These are phyloP conservation scores for Aaosphaeria pasadenensis DNA, from an alignment of 2,329 filamentous ascomycete species.

Conservation along the genomic window DNA sequence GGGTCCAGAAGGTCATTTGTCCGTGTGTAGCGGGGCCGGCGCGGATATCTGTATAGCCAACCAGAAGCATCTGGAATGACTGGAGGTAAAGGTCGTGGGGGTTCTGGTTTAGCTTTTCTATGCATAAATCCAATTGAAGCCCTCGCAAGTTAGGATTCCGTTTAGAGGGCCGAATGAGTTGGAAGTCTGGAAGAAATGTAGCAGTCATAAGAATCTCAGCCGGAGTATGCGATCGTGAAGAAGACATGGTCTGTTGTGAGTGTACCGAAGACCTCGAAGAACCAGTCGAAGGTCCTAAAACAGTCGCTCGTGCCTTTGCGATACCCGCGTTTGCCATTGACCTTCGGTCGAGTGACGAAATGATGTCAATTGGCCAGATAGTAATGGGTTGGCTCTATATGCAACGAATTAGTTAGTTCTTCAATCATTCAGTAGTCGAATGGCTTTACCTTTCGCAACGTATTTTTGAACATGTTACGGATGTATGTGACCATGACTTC, in stretches of 20 bases:
- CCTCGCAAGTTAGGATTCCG: neutral
- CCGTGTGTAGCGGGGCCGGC: constrained; percentile 3
- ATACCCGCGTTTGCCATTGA: neutral
- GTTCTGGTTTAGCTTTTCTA: neutral
- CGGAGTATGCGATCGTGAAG: neutral
- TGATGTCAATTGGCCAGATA: neutral
- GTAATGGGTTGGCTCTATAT: constrained; percentile 2
- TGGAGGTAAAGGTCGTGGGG: constrained; percentile 8
- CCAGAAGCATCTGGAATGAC: constrained; percentile 13
- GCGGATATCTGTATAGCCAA: constrained; percentile 11
- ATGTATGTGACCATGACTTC: constrained; percentile 6
- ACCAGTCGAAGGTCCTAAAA: neutral
- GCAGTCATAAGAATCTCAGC: constrained; percentile 4
- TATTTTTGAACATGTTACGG: constrained; percentile 13
- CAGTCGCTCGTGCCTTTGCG: neutral
- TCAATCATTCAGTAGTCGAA: neutral
- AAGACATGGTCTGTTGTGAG: neutral
- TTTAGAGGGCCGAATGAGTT: neutral
- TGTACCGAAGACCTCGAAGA: neutral
- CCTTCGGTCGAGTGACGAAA: neutral
- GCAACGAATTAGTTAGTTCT: constrained; percentile 6
- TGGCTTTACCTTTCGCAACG: constrained; percentile 1
- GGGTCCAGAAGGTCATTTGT: constrained; percentile 10
- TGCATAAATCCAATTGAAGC: too few relatives aligned
- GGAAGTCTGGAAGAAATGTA: constrained; percentile 4